Percentiles rank a stretch among this genome's conserved stretches.
Conservation (phyloP, 495 filamentous ascomycete species). For the Podospora bellae-mahoneyi region DNA sequence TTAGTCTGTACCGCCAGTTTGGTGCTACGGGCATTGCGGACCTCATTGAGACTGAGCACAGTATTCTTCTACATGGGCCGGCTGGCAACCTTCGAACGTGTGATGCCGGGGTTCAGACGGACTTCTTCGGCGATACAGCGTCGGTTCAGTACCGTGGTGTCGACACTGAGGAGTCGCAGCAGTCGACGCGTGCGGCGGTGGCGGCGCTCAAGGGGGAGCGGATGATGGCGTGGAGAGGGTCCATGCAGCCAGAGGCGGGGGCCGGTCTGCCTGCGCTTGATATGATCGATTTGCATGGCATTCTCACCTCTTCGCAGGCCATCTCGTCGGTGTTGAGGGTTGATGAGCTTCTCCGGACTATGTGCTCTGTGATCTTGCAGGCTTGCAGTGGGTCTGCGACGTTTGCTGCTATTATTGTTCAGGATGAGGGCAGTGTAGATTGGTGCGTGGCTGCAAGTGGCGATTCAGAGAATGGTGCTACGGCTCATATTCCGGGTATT, state of each 20-base stretch:
- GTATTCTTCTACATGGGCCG: conserved; percentile 66
- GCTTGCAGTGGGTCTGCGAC: conserved; percentile 76
- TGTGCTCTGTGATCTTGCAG: conserved; percentile 87
- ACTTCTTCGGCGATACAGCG: conserved; percentile 58
- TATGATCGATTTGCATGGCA: conserved; percentile 83
- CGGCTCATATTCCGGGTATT: conserved; percentile 58
- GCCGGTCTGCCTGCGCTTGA: conserved; percentile 59
- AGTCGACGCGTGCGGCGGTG: conserved; percentile 42
- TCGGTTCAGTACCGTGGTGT: conserved; percentile 51
- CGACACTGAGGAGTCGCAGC: conserved; percentile 54
- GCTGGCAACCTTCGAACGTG: conserved; percentile 55
- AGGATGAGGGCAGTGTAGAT: conserved; percentile 28
- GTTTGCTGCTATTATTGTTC: conserved; percentile 66
- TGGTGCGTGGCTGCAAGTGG: conserved; percentile 72
- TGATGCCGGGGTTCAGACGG: conserved; percentile 75
- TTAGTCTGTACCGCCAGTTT: conserved; percentile 69
- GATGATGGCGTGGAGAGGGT: conserved; percentile 61
- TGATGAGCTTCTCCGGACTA: conserved; percentile 77
- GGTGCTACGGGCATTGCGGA: conserved; percentile 71
- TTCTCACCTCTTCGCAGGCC: conserved; percentile 83
- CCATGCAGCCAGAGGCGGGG: conserved; percentile 45
- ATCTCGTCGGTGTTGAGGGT: conserved; percentile 86
- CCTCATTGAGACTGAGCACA: conserved; percentile 66
- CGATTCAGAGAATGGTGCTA: conserved; percentile 63
- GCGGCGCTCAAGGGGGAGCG: conserved; percentile 57